Evolutionary conservation across 306 rosid genomes (phyloP).

Genomic region (Trichosanthes cucumerina): DNA sequence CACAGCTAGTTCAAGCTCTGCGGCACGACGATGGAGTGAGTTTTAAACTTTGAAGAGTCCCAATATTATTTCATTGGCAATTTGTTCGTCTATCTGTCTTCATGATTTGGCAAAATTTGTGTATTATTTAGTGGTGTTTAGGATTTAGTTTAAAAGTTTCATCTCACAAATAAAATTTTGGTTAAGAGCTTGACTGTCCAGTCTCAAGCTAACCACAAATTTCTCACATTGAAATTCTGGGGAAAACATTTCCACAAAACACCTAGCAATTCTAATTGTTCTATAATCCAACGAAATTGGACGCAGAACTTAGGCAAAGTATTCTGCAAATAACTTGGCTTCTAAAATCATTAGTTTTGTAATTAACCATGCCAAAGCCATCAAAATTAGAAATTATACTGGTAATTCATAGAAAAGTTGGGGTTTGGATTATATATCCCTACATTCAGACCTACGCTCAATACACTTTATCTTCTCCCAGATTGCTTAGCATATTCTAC

Average conservation of each 20-base stretch:
- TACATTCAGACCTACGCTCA: not conserved
- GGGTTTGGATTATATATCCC: not conserved
- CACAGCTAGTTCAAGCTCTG: slow-evolving; percentile 92
- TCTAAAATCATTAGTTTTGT: not conserved
- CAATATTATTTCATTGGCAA: not conserved
- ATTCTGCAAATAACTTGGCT: not conserved
- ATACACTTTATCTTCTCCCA: not conserved
- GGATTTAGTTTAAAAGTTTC: not conserved
- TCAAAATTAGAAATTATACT: not conserved
- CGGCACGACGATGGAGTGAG: slow-evolving; percentile 91
- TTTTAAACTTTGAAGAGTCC: slow-evolving; percentile 2
- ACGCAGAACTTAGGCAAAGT: not conserved
- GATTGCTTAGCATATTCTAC: not conserved
- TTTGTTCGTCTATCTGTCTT: not conserved
- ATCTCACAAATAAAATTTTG: not conserved
- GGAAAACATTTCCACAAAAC: not conserved
- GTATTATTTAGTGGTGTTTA: not conserved
- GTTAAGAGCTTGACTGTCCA: not conserved
- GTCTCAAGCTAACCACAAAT: not conserved
- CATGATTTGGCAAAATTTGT: not conserved
- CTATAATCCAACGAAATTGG: not conserved
- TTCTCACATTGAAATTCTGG: not conserved
- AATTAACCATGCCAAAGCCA: not conserved
- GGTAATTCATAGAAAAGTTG: not conserved
- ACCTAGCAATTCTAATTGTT: not conserved